Evolutionary conservation across 257 asterid species (phyloP).

Genomic region (Ligustrum vulgare): DNA sequence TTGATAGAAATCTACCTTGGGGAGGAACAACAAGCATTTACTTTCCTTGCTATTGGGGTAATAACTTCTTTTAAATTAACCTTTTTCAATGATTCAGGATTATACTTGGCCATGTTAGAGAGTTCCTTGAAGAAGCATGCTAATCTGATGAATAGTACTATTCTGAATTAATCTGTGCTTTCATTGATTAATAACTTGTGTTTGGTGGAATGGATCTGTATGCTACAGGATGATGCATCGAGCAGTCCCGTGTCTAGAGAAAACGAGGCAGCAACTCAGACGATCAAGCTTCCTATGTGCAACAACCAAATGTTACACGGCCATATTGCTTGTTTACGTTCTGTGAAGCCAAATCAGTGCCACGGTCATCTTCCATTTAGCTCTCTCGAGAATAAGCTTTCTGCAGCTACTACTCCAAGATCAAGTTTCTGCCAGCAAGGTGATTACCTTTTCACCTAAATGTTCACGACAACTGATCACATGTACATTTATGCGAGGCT

Average conservation of each 20-base stretch:
- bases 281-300: conserved; percentile 64
- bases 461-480: conserved; percentile 41
- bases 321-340: conserved; percentile 66
- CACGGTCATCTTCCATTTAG: conserved; percentile 44
- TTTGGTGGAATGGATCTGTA: not conserved
- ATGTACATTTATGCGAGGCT: conserved; percentile 37
- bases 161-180: not conserved
- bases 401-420: conserved; percentile 48
- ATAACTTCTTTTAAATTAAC: too few species aligned
- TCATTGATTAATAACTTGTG: not conserved
- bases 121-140: not conserved
- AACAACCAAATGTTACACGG: conserved; percentile 48
- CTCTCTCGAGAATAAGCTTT: conserved; percentile 51
- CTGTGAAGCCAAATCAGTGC: conserved; percentile 36
- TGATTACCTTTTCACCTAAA: conserved; percentile 37
- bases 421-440: conserved; percentile 29
- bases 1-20: conserved; percentile 71
- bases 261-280: conserved; percentile 44
- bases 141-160: not conserved
- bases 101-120: not conserved
- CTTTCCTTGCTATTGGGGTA: conserved; percentile 64
- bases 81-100: not conserved
- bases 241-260: conserved; percentile 72
- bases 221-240: conserved; percentile 51
- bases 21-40: conserved; percentile 55